phyloP scores from a whole-genome alignment of 2,329 filamentous ascomycete genomes.

The Neofusicoccum laricinum region DNA sequence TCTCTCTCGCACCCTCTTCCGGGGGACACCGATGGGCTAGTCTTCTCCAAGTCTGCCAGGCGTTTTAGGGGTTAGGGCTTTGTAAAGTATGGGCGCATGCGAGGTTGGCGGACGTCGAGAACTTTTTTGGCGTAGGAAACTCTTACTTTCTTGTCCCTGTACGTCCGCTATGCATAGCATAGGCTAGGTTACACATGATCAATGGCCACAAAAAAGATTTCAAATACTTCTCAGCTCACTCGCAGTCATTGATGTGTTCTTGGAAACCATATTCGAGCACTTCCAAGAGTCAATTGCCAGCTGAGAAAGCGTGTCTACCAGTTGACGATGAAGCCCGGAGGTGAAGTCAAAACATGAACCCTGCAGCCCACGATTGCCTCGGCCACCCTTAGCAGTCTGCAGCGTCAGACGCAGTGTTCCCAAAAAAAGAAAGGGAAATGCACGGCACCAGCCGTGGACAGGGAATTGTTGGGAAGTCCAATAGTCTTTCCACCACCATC shows the following conservation, averaged over 20 bases:
- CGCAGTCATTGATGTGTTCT: no score
- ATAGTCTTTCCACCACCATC: no score
- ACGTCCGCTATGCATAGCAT: constrained; percentile 16
- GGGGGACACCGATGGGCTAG: not conserved
- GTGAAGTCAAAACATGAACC: no score
- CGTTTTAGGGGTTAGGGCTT: constrained; percentile 9
- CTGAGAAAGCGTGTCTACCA: no score
- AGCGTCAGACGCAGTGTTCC: no score
- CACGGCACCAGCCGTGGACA: not conserved
- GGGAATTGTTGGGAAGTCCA: not conserved
- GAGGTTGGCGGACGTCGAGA: constrained; percentile 11
- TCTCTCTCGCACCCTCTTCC: not conserved
- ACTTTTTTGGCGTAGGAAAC: constrained; percentile 2
- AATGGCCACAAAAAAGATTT: not conserved
- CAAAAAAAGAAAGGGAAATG: no score
- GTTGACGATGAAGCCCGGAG: no score
- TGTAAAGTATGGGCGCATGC: constrained; percentile 14
- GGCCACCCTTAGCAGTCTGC: no score
- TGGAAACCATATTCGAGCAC: no score
- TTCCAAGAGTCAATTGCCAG: no score
- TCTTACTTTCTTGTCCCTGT: constrained; percentile 1
- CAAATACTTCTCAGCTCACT: not conserved
- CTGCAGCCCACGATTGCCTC: no score
- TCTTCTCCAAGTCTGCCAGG: constrained; percentile 3
- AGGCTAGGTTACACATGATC: constrained; percentile 6